Evolutionary conservation across 805 yeast genomes (phyloP).

Genomic region (Candida broadrunensis): DNA sequence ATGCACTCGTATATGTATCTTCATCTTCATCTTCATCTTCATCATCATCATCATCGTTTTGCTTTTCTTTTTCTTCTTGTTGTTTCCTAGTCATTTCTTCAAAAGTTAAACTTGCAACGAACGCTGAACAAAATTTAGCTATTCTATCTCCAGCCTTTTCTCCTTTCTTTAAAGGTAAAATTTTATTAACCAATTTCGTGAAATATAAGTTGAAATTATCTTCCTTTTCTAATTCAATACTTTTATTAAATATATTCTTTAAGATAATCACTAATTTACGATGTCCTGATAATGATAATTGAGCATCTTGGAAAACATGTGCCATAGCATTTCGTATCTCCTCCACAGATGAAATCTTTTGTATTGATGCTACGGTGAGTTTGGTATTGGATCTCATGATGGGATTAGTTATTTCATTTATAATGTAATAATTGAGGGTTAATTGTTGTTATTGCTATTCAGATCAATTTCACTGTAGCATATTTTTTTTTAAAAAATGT

Average conservation of each 20-base stretch:
- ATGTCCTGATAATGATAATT: constrained; percentile 69
- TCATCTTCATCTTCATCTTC: constrained; percentile 29
- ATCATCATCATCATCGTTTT: constrained; percentile 15
- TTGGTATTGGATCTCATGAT: not conserved
- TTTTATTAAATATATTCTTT: constrained; percentile 54
- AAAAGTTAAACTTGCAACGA: constrained; percentile 46
- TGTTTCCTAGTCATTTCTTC: constrained; percentile 14
- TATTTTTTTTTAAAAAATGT: not conserved
- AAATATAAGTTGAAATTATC: constrained; percentile 61
- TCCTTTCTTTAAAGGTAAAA: constrained; percentile 64
- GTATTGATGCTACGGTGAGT: constrained; percentile 15
- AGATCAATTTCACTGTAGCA: not conserved
- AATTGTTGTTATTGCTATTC: not conserved
- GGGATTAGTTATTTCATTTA: no score
- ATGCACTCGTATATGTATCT: constrained; percentile 44
- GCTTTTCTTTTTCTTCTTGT: constrained; percentile 12
- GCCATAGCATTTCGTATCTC: constrained; percentile 46
- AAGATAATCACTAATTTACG: constrained; percentile 66
- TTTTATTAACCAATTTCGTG: constrained; percentile 58
- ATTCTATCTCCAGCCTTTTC: constrained; percentile 74
- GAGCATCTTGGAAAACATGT: constrained; percentile 78
- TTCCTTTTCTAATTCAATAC: constrained; percentile 49
- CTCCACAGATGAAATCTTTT: constrained; percentile 15
- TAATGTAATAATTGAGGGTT: not conserved
- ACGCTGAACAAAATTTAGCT: constrained; percentile 64